phyloP scores from a whole-genome alignment of 345 rosid genomes.

The Turnera subulata region DNA sequence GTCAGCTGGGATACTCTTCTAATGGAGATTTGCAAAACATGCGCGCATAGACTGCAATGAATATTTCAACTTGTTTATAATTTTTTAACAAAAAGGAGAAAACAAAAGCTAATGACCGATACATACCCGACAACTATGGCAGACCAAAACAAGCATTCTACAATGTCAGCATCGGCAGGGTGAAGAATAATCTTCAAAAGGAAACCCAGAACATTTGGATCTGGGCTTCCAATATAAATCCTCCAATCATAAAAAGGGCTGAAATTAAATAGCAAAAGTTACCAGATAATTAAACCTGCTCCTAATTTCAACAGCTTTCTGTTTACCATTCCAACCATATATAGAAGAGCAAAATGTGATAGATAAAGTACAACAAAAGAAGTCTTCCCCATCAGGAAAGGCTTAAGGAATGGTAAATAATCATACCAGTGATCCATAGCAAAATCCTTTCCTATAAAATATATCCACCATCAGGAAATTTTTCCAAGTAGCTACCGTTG shows the following conservation, averaged over 20 bases:
- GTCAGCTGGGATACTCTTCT: no score
- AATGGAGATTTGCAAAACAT: no score
- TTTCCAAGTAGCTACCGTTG: slow-evolving; percentile 91
- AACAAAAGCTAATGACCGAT: no score
- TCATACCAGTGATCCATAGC: slow-evolving; percentile 91
- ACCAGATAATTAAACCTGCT: no score
- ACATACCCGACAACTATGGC: slow-evolving; percentile 66
- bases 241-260: slow-evolving; percentile 32
- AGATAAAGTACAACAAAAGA: no score
- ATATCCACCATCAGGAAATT: slow-evolving; percentile 87
- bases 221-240: slow-evolving; percentile 84
- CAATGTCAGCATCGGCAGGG: slow-evolving; percentile 75
- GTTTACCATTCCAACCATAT: no score
- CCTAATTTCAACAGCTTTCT: no score
- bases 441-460: slow-evolving; percentile 88
- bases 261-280: background rate
- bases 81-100: no score
- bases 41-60: no score
- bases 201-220: slow-evolving; percentile 47
- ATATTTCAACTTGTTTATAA: background rate
- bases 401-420: background rate
- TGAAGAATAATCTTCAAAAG: slow-evolving; percentile 78
- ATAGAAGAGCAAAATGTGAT: no score
- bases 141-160: slow-evolving; percentile 92
- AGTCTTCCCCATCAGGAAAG: no score